Base-by-base conservation (phyloP, 2,329 filamentous ascomycete genomes). In the Phaeosphaeria sp. region DNA sequence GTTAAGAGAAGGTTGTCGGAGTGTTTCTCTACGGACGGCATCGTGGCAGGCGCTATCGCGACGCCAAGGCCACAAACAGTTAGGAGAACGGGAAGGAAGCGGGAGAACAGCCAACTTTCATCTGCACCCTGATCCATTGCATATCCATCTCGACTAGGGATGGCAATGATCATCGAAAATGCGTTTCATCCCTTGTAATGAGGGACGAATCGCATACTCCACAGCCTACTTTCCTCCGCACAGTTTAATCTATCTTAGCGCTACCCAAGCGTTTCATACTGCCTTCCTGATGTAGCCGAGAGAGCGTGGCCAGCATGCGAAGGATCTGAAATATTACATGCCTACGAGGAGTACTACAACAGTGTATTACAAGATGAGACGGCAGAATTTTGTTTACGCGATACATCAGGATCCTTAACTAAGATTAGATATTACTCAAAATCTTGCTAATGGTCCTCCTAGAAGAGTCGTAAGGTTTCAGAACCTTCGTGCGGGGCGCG, bases 1-100 rank as follows among this genome's bases (percentile, higher is more conserved):
- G 24, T 66, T 59, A 56, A 58, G 63, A 66, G 58, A 67, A 66
- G 59, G 55, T 64, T 66, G 39, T 51, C 44, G 55, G 54, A 52
- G 42, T 40, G 47, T 54, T 57, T 30, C 24, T 47, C 22, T 47
- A 18, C 45, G n/a, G 22, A 30, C 15, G 8, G 30, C n/a, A 53
- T 46, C 45, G 25, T 53, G 42, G 49, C 44, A 46, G 48, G 48
- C 49, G 44, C 51, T 33, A 49, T 51, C 46, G 59, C 39, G 50
- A 39, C 30, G 30, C 52, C 56, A 33, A 25, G 36, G 55, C 30
- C 44, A 54, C 55, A 61, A 22, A 36, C 9, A 21, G 43, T 44
- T 53, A 56, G 22, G 39, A n/a, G 42, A 47, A 49, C 50, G 48
- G 49, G 55, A 51, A 25, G 25, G 47, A 49, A 53, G 50, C 47